Percentiles rank a stretch among this genome's conserved stretches.
Evolutionary conservation across 768 basidiomycete genomes (phyloP).

Genomic region (Dictyophora rubrovolvata): DNA sequence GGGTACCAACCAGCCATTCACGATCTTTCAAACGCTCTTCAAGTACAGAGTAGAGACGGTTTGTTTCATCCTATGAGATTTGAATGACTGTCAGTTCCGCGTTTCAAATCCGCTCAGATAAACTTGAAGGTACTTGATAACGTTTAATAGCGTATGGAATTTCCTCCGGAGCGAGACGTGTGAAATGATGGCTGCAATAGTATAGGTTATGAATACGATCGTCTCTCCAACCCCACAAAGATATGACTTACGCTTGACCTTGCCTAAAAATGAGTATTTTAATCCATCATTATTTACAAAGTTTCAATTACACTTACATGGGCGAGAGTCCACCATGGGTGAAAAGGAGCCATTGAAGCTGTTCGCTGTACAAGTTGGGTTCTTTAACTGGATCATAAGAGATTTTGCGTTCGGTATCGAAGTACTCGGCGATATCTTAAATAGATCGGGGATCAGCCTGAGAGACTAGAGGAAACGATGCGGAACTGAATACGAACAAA

Average conservation of each 20-base stretch:
- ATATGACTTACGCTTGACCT: conserved; percentile 4
- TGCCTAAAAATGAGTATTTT: not conserved
- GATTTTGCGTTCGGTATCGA: conserved; percentile 67
- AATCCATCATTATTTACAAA: too few relatives aligned
- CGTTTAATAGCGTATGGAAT: conserved; percentile 55
- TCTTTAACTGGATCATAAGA: conserved; percentile 44
- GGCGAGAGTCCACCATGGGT: conserved; percentile 74
- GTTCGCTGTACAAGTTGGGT: conserved; percentile 56
- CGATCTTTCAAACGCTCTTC: conserved; percentile 61
- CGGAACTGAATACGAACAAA: conserved; percentile 27
- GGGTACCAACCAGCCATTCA: conserved; percentile 71
- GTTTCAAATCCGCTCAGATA: too few relatives aligned
- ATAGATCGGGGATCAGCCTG: not conserved
- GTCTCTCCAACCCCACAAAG: not conserved
- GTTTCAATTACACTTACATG: conserved; percentile 46
- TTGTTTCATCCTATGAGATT: conserved; percentile 52
- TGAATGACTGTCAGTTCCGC: too few relatives aligned
- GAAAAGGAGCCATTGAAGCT: conserved; percentile 84
- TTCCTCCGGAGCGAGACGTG: conserved; percentile 50
- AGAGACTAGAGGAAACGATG: too few relatives aligned
- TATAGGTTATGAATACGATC: not conserved
- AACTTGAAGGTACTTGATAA: conserved; percentile 14
- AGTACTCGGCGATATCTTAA: conserved; percentile 56
- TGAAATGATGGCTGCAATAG: conserved; percentile 57
- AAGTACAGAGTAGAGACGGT: conserved; percentile 71